These are phyloP conservation scores for Dryas alaskensis DNA, from an alignment of 306 rosid genomes.

Conservation along the genomic window DNA sequence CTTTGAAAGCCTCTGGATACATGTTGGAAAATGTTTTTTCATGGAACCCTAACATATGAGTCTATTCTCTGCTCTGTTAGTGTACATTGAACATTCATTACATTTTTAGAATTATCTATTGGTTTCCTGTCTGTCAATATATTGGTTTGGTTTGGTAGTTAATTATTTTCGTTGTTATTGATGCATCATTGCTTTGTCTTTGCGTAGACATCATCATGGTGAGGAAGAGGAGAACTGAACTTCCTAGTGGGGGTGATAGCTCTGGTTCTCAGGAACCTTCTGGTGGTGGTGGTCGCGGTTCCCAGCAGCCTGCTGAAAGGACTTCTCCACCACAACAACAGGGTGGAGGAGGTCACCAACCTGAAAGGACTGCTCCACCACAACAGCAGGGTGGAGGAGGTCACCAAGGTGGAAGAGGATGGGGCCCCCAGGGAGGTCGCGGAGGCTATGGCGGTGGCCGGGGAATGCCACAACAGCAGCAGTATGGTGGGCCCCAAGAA, in stretches of 20 bases:
- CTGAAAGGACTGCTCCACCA: conserved; percentile 59
- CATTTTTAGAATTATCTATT: neutral
- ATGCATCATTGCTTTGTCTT: neutral
- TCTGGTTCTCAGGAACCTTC: conserved; percentile 46
- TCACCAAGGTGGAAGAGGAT: conserved; percentile 18
- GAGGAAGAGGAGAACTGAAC: conserved; percentile 73
- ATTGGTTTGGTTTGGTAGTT: neutral
- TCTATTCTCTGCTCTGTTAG: neutral
- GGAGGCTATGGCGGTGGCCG: conserved; percentile 52
- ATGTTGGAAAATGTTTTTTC: neutral
- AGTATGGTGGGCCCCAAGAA: conserved; percentile 55
- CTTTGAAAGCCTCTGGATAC: neutral
- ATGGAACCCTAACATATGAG: neutral
- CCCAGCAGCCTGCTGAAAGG: conserved; percentile 56
- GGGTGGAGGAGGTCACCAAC: conserved; percentile 55
- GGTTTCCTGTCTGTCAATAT: neutral
- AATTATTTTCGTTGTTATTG: neutral
- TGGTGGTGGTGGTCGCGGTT: conserved; percentile 42
- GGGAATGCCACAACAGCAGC: conserved; percentile 63
- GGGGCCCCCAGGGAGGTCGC: conserved; percentile 18
- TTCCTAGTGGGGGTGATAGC: conserved; percentile 55
- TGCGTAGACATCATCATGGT: conserved; percentile 53
- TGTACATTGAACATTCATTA: neutral
- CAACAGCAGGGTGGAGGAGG: conserved; percentile 57
- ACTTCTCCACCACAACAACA: conserved; percentile 52